Evolutionary conservation across 2,329 filamentous ascomycete species (phyloP), one percentile per base, ranked within the genome.

Genomic region (Trichoderma polysporum): DNA sequence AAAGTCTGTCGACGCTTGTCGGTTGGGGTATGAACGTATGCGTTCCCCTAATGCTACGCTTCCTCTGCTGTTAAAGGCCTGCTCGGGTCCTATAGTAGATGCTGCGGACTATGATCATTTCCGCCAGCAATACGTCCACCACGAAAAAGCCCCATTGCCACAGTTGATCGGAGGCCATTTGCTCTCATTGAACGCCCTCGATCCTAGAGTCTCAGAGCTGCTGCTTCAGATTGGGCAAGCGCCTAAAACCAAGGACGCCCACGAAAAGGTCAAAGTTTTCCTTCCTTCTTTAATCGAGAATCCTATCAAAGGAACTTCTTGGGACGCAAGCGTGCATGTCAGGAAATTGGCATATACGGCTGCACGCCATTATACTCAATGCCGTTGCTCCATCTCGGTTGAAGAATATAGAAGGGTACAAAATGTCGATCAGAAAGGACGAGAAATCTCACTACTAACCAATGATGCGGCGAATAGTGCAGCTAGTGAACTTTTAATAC

Each of bases 231-330:
- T 79, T 52, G 68, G 69, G 1, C 31, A 68, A 9, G 22, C 57
- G 7, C 13, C 49, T 19, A 27, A 8, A 25, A n/a, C 3, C 4
- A 54, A 53, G 22, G 41, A 71, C 5, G 47, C 61, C 19, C 66
- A 66, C 2, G 69, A 76, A 2, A 67, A 70, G 1, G 72, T 78
- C 13, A 77, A 83, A 47, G 82, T 92, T 13, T 94, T 90, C 74
- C 81, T 93, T 0, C 88, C 90, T 0, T 81, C 89, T 25, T 75
- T 93, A 0, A 78, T 88, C 10, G 88, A 90, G 69, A 84, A 82
- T 66, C 83, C 84, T 19, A 73, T 75, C n/a, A 81, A 83, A 33
- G 81, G 82, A 50, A 88, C 83, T 71, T 84, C 85, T 17, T 89
- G 88, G 87, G 80, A 82, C 62, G 79, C 83, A 66, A 85, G 85